Conservation (phyloP, 306 rosid species). For the Cicer yamashitae region DNA sequence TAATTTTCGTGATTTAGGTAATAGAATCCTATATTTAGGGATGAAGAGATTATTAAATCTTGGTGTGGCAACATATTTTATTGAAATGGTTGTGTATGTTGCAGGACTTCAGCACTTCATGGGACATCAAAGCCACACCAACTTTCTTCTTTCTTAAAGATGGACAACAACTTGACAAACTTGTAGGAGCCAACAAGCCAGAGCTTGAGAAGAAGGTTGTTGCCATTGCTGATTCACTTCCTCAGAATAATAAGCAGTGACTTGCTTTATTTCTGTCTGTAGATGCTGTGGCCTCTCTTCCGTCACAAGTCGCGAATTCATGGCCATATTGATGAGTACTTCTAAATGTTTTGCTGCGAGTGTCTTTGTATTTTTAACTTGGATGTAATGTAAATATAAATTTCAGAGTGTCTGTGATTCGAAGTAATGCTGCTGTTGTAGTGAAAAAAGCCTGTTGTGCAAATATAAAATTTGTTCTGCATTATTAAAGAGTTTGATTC, state of each 20-base stretch:
- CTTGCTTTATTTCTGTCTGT: constrained; percentile 21
- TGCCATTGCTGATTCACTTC: constrained; percentile 59
- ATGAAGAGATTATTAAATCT: too few species aligned
- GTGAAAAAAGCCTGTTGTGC: constrained; percentile 40
- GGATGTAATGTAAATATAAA: constrained; percentile 48
- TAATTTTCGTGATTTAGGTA: too few species aligned
- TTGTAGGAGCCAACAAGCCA: constrained; percentile 95
- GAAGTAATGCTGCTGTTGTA: constrained; percentile 38
- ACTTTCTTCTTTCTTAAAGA: constrained; percentile 93
- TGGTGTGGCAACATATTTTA: constrained; percentile 3
- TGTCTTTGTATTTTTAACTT: constrained; percentile 24
- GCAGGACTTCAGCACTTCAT: constrained; percentile 92
- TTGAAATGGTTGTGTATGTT: constrained; percentile 45
- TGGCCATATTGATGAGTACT: constrained; percentile 28
- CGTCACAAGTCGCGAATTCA: constrained; percentile 3
- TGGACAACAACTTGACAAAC: constrained; percentile 90
- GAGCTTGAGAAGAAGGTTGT: constrained; percentile 81
- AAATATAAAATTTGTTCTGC: constrained; percentile 31
- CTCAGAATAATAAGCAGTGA: constrained; percentile 40
- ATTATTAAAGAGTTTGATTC: constrained; percentile 17
- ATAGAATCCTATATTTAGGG: too few species aligned
- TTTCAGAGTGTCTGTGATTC: constrained; percentile 29
- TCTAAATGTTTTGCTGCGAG: constrained; percentile 32
- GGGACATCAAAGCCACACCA: constrained; percentile 99
- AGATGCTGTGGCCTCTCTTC: constrained; percentile 9